Conservation (phyloP, 306 rosid genomes). For the Mimosa pudica region DNA sequence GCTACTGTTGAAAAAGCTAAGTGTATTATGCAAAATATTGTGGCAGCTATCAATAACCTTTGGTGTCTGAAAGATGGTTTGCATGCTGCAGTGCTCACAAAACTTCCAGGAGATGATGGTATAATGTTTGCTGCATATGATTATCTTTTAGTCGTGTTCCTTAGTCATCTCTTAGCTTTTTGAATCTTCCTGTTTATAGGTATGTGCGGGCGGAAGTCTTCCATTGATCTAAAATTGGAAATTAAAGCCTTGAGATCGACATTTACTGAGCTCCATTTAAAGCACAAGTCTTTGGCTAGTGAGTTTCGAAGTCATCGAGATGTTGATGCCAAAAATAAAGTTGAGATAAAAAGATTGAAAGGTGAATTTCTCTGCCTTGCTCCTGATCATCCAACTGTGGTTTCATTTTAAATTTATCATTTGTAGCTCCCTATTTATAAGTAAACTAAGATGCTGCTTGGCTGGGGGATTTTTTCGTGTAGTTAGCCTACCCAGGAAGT, state of each 20-base stretch:
- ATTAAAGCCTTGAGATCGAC: constrained; percentile 55
- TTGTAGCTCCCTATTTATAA: neutral
- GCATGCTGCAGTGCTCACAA: constrained; percentile 41
- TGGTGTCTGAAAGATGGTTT: constrained; percentile 64
- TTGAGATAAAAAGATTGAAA: constrained; percentile 38
- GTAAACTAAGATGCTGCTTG: neutral
- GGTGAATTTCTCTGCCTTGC: neutral
- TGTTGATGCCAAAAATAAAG: constrained; percentile 56
- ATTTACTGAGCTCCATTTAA: constrained; percentile 47
- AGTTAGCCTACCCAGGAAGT: neutral
- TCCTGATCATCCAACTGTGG: neutral
- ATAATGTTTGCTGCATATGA: constrained; percentile 11
- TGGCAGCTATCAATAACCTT: constrained; percentile 46
- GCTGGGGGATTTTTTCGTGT: neutral
- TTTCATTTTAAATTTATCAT: neutral
- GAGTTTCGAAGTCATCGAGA: constrained; percentile 56
- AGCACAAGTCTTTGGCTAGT: constrained; percentile 49
- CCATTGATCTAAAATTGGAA: constrained; percentile 39
- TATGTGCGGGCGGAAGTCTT: constrained; percentile 39
- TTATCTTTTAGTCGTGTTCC: constrained; percentile 9
- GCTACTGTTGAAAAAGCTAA: constrained; percentile 37
- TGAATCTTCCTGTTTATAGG: constrained; percentile 44
- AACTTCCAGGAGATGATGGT: constrained; percentile 59
- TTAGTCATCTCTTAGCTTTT: constrained; percentile 24
- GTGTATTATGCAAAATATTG: constrained; percentile 41